These are phyloP conservation scores for Globisporangium radiosum DNA, from an alignment of 352 stramenopile genomes.

Conservation along the genomic window DNA sequence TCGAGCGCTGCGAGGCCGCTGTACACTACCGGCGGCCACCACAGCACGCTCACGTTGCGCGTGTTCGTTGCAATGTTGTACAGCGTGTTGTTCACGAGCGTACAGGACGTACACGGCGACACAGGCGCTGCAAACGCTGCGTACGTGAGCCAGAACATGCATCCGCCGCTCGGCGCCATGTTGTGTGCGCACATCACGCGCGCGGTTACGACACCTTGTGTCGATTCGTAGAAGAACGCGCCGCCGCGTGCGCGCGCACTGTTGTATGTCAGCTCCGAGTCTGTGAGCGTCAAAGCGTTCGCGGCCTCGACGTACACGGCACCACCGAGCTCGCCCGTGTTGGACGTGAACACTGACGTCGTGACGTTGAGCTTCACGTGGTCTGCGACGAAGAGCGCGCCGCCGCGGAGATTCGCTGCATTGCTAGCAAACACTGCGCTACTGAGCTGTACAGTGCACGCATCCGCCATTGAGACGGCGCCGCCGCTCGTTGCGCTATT, in stretches of 20 bases:
- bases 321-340: constrained; percentile 29
- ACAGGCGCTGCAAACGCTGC: constrained; percentile 9
- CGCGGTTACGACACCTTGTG: constrained; percentile 15
- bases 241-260: constrained; percentile 29
- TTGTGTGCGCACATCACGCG: constrained; percentile 31
- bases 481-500: constrained; percentile 37
- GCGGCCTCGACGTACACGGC: constrained; percentile 27
- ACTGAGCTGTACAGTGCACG: constrained; percentile 11
- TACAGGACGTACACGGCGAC: constrained; percentile 30
- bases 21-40: constrained; percentile 46
- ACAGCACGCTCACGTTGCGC: constrained; percentile 37
- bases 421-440: constrained; percentile 18
- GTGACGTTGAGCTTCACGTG: constrained; percentile 16
- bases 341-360: constrained; percentile 16
- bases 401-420: constrained; percentile 17
- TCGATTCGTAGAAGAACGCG: constrained; percentile 38
- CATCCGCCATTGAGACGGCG: constrained; percentile 14
- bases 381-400: constrained; percentile 28
- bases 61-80: constrained; percentile 65
- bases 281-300: constrained; percentile 8
- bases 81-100: constrained; percentile 32
- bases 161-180: constrained; percentile 41
- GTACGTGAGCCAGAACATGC: constrained; percentile 56
- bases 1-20: constrained; percentile 36
- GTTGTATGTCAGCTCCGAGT: constrained; percentile 27